These are phyloP conservation scores for Ilyonectria sp. DNA, from an alignment of 2,329 filamentous ascomycete species.

Conservation along the genomic window DNA sequence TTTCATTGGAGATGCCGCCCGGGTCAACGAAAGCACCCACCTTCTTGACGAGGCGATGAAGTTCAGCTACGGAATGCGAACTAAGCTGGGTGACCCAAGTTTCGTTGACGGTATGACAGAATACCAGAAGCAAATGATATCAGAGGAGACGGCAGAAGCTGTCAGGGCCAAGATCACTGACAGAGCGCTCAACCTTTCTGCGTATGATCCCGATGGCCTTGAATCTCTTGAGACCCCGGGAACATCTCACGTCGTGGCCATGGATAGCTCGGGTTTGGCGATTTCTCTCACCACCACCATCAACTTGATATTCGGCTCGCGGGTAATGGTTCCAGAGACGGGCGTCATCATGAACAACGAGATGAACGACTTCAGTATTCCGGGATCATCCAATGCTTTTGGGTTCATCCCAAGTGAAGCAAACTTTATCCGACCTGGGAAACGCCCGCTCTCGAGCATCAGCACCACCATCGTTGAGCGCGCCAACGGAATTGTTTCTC, in stretches of 20 bases:
- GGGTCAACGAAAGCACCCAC: constrained; percentile 77
- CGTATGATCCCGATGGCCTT: constrained; percentile 62
- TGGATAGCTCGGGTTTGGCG: constrained; percentile 79
- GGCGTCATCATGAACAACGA: constrained; percentile 81
- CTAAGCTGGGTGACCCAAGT: constrained; percentile 81
- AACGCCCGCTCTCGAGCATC: constrained; percentile 85
- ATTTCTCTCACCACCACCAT: constrained; percentile 86
- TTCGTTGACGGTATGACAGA: constrained; percentile 75
- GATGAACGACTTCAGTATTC: constrained; percentile 84
- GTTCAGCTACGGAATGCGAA: constrained; percentile 84
- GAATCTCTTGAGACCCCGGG: constrained; percentile 73
- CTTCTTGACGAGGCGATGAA: constrained; percentile 86
- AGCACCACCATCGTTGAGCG: constrained; percentile 83
- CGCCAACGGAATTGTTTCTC: constrained; percentile 77
- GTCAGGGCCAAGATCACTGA: constrained; percentile 63
- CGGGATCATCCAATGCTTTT: constrained; percentile 79
- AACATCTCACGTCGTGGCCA: constrained; percentile 77
- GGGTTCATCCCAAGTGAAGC: constrained; percentile 81
- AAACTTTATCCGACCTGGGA: constrained; percentile 84
- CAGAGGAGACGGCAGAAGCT: constrained; percentile 71
- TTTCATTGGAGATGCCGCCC: constrained; percentile 70
- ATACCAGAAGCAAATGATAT: constrained; percentile 75
- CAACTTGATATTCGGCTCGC: constrained; percentile 85
- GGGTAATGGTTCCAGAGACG: constrained; percentile 84
- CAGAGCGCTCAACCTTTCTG: constrained; percentile 56